These are phyloP conservation scores for Colletotrichum sp. DNA, from an alignment of 2,329 filamentous ascomycete species.

Conservation along the genomic window DNA sequence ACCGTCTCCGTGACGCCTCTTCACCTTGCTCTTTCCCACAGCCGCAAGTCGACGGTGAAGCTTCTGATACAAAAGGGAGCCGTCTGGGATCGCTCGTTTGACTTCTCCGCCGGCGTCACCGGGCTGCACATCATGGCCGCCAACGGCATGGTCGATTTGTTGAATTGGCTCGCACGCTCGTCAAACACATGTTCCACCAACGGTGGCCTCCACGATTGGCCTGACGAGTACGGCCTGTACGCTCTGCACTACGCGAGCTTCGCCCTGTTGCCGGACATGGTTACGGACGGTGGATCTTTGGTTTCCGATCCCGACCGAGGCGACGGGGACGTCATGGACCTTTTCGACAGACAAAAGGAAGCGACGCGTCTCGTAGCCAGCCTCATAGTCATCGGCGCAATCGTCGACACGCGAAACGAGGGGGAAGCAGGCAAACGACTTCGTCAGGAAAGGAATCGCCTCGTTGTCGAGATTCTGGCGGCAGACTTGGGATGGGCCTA, in stretches of 20 bases:
- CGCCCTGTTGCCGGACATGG: too few relatives aligned
- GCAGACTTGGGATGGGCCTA: neutral
- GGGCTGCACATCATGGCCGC: neutral
- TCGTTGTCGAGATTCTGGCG: neutral
- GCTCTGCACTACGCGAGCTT: too few relatives aligned
- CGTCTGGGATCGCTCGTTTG: neutral
- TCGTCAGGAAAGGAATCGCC: too few relatives aligned
- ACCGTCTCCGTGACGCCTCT: neutral
- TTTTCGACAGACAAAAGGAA: too few relatives aligned
- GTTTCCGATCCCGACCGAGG: too few relatives aligned
- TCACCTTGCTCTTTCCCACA: neutral
- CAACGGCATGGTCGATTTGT: neutral
- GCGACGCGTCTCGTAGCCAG: too few relatives aligned
- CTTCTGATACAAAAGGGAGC: neutral
- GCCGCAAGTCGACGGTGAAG: neutral
- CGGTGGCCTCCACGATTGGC: neutral
- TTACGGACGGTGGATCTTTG: too few relatives aligned
- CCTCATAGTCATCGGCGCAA: too few relatives aligned
- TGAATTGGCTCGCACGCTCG: neutral
- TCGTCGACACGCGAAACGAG: too few relatives aligned
- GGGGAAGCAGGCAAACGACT: too few relatives aligned
- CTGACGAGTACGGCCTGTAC: too few relatives aligned
- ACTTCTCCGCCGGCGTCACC: neutral
- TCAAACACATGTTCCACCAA: neutral
- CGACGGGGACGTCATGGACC: too few relatives aligned